phyloP scores from a whole-genome alignment of 805 yeast genomes.

The Yamadazyma phyllophila region DNA sequence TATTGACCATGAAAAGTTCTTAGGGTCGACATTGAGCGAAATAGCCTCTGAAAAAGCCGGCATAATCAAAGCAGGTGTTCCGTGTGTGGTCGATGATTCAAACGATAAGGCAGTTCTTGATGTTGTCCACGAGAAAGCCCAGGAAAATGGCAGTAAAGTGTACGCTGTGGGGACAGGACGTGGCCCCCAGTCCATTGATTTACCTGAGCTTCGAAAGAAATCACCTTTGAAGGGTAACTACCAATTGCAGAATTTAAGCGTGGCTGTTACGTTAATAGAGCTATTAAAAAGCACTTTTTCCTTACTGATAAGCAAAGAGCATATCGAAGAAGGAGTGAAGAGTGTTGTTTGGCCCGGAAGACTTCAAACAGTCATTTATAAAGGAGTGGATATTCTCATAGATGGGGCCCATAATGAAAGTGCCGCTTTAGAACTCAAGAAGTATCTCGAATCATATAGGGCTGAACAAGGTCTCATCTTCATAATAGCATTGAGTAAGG shows the following conservation, averaged over 20 bases:
- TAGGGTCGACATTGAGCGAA: slow-evolving; percentile 62
- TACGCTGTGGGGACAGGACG: slow-evolving; percentile 18
- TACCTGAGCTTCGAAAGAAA: slow-evolving; percentile 9
- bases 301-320: slow-evolving; percentile 26
- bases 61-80: slow-evolving; percentile 60
- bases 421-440: slow-evolving; percentile 73
- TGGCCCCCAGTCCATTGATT: not conserved
- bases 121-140: slow-evolving; percentile 43
- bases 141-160: slow-evolving; percentile 25
- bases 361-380: slow-evolving; percentile 48
- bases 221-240: slow-evolving; percentile 71
- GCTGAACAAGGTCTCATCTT: slow-evolving; percentile 43
- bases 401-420: slow-evolving; percentile 94
- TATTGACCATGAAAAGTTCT: slow-evolving; percentile 74
- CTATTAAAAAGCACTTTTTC: slow-evolving; percentile 20
- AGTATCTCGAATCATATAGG: slow-evolving; percentile 37
- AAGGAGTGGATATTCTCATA: slow-evolving; percentile 41
- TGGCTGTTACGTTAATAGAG: slow-evolving; percentile 61
- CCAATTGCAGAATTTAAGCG: slow-evolving; percentile 66
- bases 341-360: slow-evolving; percentile 84
- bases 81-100: slow-evolving; percentile 70
- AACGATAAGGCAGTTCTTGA: slow-evolving; percentile 53
- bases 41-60: slow-evolving; percentile 88
- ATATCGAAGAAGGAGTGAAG: slow-evolving; percentile 51
- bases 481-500: slow-evolving; percentile 72